phyloP scores from a whole-genome alignment of 176 grass and related monocot genomes.

The Zizania latifolia region DNA sequence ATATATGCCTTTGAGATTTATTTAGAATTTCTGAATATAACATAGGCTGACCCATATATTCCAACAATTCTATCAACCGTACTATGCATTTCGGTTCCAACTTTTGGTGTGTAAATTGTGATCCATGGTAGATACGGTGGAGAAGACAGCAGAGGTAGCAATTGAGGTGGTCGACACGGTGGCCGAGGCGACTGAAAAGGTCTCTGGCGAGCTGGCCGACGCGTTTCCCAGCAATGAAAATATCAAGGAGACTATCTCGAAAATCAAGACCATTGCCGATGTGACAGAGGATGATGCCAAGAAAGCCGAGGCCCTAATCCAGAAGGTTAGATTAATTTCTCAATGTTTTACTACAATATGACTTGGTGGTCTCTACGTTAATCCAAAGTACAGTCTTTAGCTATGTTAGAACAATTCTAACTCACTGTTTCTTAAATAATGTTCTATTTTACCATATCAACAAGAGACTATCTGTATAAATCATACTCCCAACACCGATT shows the following conservation, averaged over 20 bases:
- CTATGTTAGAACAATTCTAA: no score
- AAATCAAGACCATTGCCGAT: slow-evolving; percentile 43
- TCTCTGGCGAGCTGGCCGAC: slow-evolving; percentile 40
- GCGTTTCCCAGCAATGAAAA: slow-evolving; percentile 38
- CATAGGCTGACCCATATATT: no score
- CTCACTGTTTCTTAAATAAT: no score
- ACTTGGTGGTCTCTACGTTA: no score
- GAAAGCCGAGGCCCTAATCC: slow-evolving; percentile 42
- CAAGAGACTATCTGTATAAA: no score
- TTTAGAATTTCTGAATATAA: no score
- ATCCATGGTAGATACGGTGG: slow-evolving; percentile 30
- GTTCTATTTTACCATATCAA: no score
- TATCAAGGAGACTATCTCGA: slow-evolving; percentile 37
- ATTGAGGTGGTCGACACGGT: slow-evolving; percentile 53
- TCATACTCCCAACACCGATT: no score
- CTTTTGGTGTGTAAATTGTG: neutral
- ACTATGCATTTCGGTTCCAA: neutral
- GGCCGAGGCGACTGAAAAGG: slow-evolving; percentile 53
- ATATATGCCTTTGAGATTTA: no score
- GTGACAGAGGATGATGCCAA: slow-evolving; percentile 46
- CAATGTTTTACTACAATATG: neutral
- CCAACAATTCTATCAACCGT: neutral
- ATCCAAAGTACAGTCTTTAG: no score
- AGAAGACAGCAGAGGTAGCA: slow-evolving; percentile 45
- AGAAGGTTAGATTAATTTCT: slow-evolving; percentile 33